Percentiles rank a stretch among this genome's conserved stretches.
These are phyloP conservation scores for Fusarium cyanostomum DNA, from an alignment of 2,329 filamentous ascomycete species.

Conservation along the genomic window DNA sequence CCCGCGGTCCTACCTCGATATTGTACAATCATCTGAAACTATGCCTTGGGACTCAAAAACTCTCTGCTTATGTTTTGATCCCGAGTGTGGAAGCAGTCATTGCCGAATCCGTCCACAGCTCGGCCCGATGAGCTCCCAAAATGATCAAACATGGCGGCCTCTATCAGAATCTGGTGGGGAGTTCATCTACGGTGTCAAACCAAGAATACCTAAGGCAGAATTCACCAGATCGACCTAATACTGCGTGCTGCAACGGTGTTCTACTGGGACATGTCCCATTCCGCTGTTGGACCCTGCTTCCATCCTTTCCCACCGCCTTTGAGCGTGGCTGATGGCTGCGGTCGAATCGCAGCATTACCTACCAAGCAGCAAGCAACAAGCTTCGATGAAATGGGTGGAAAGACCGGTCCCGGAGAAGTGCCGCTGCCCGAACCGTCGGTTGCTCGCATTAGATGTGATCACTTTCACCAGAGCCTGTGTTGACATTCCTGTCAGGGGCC, in stretches of 20 bases:
- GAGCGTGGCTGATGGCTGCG: neutral
- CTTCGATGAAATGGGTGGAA: slow-evolving; percentile 8
- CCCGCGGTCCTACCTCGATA: slow-evolving; percentile 41
- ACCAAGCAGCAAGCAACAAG: neutral
- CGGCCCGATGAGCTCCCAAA: slow-evolving; percentile 37
- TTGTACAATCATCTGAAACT: slow-evolving; percentile 47
- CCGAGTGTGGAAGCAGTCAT: slow-evolving; percentile 20
- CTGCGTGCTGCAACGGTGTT: slow-evolving; percentile 29
- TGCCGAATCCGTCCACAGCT: slow-evolving; percentile 33
- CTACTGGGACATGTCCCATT: slow-evolving; percentile 16
- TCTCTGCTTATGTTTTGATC: slow-evolving; percentile 6
- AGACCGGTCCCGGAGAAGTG: slow-evolving; percentile 14
- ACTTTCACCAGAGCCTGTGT: slow-evolving; percentile 15
- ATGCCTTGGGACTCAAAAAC: slow-evolving; percentile 24
- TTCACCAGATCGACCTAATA: slow-evolving; percentile 21
- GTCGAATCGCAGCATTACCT: slow-evolving; percentile 2
- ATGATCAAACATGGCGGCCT: slow-evolving; percentile 29
- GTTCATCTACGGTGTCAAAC: slow-evolving; percentile 17
- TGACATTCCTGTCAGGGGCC: slow-evolving; percentile 8
- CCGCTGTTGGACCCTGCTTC: slow-evolving; percentile 16
- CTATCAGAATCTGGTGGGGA: slow-evolving; percentile 20
- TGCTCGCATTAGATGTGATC: slow-evolving; percentile 33
- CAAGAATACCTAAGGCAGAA: slow-evolving; percentile 4
- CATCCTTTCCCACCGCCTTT: slow-evolving; percentile 1
- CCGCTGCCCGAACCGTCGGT: slow-evolving; percentile 33